Evolutionary conservation across 2,329 filamentous ascomycete species (phyloP).

Genomic region (Colletotrichum sp.): DNA sequence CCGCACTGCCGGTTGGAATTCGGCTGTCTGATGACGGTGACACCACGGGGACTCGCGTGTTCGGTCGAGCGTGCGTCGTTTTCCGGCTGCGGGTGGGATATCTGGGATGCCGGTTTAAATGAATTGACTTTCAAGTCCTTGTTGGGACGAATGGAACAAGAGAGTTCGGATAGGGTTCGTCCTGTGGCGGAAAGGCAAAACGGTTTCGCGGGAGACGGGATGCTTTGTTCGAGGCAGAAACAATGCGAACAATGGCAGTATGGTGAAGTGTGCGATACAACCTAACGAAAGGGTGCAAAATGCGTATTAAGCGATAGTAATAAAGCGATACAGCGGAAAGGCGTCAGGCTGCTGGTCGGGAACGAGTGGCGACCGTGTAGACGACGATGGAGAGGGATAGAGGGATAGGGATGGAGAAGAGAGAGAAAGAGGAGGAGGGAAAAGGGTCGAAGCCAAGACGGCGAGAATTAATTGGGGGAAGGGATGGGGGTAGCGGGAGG

Average conservation of each 20-base stretch:
- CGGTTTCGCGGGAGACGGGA: not conserved
- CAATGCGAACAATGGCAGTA: not conserved
- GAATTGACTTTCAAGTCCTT: not conserved
- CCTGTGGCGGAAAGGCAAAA: not conserved
- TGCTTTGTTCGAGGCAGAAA: not conserved
- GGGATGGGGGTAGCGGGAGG: constrained; percentile 11
- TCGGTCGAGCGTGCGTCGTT: not conserved
- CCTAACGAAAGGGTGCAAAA: not conserved
- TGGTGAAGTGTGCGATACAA: not conserved
- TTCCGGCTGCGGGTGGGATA: not conserved
- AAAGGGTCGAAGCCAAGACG: not conserved
- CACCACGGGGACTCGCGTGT: not conserved
- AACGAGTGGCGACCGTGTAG: constrained; percentile 12
- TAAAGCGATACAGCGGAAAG: not conserved
- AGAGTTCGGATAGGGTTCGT: not conserved
- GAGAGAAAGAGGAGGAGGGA: not conserved
- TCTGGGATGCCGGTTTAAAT: not conserved
- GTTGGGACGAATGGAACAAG: constrained; percentile 1
- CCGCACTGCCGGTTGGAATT: constrained; percentile 1
- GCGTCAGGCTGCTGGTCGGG: not conserved
- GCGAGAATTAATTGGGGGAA: constrained; percentile 2
- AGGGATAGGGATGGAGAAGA: not conserved
- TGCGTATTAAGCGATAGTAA: constrained; percentile 12
- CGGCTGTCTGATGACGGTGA: not conserved
- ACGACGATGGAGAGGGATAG: not conserved